Evolutionary conservation across 805 yeast genomes (phyloP).

Genomic region (Nakazawaea pomicola): DNA sequence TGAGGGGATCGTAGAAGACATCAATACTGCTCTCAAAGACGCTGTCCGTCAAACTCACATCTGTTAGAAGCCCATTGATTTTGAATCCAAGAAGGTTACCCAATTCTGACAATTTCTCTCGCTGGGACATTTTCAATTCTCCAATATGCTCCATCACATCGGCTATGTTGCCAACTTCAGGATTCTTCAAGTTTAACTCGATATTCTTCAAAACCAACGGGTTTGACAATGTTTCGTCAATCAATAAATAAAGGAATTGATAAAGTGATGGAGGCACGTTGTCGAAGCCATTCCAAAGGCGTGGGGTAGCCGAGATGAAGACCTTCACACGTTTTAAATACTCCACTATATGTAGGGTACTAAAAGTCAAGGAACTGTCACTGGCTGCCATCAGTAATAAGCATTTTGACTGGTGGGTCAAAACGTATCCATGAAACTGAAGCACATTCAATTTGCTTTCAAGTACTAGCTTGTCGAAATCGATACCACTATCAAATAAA

Average conservation of each 20-base stretch:
- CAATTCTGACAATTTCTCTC: conserved; percentile 35
- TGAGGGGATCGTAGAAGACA: conserved; percentile 16
- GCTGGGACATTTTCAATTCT: conserved; percentile 41
- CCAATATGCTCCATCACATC: conserved; percentile 37
- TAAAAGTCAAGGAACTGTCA: conserved; percentile 23
- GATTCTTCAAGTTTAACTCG: conserved; percentile 15
- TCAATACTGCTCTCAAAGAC: conserved; percentile 6
- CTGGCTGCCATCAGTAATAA: conserved; percentile 19
- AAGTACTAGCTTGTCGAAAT: conserved; percentile 7
- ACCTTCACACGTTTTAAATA: conserved; percentile 24
- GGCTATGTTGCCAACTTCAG: background rate
- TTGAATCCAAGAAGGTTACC: conserved; percentile 26
- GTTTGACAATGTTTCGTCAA: conserved; percentile 34
- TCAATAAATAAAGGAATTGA: conserved; percentile 36
- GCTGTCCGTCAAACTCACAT: conserved; percentile 10
- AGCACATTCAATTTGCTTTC: conserved; percentile 24
- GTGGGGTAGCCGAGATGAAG: conserved; percentile 36
- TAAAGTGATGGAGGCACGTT: conserved; percentile 22
- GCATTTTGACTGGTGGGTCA: conserved; percentile 28
- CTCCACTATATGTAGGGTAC: conserved; percentile 24
- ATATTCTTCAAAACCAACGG: conserved; percentile 16
- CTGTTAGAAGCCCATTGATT: conserved; percentile 25
- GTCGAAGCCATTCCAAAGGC: conserved; percentile 16
- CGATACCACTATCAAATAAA: conserved; percentile 1
- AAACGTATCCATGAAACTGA: conserved; percentile 32